Conservation (phyloP, 768 basidiomycete genomes). For the Myochromella boudieri region DNA sequence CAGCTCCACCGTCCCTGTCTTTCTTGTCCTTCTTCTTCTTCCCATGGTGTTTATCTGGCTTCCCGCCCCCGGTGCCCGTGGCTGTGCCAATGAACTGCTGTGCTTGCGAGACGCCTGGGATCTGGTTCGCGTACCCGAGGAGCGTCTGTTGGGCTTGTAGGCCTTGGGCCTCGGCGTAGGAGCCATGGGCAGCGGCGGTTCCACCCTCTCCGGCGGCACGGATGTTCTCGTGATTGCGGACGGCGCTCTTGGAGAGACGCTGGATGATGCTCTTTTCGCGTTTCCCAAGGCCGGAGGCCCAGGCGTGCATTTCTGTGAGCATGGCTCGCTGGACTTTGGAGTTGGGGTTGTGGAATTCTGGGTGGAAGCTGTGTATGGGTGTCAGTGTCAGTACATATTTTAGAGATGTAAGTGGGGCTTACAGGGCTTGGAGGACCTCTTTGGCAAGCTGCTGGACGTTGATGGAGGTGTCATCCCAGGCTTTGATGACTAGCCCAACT, state of each 20-base stretch:
- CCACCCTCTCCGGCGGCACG: conserved; percentile 57
- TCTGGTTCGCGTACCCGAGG: conserved; percentile 41
- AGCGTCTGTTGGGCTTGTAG: conserved; percentile 47
- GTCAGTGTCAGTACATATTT: too few relatives aligned
- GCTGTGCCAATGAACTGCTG: conserved; percentile 37
- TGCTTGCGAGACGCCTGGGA: conserved; percentile 49
- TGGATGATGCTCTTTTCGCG: conserved; percentile 48
- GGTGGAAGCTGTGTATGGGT: conserved; percentile 81
- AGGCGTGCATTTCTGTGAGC: conserved; percentile 64
- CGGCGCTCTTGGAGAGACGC: conserved; percentile 63
- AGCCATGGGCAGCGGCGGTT: conserved; percentile 41
- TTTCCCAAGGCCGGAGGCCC: conserved; percentile 54
- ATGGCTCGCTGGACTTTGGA: conserved; percentile 76
- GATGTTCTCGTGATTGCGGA: conserved; percentile 72
- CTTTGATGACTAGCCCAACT: conserved; percentile 68
- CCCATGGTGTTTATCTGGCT: conserved; percentile 25
- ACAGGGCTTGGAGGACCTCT: conserved; percentile 69
- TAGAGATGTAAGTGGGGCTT: conserved; percentile 22
- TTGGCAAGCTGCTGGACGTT: conserved; percentile 59
- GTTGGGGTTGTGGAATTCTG: conserved; percentile 67
- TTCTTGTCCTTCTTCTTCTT: too few relatives aligned
- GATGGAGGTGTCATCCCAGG: conserved; percentile 74
- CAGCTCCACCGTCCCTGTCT: too few relatives aligned
- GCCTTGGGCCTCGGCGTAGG: conserved; percentile 48
- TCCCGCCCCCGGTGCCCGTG: conserved; percentile 26